A percentile compares a stretch with the other conserved stretches of the same genome.
Evolutionary conservation across 192 early-diverging fungal genomes (phyloP).

Genomic region (Backusella luteola): DNA sequence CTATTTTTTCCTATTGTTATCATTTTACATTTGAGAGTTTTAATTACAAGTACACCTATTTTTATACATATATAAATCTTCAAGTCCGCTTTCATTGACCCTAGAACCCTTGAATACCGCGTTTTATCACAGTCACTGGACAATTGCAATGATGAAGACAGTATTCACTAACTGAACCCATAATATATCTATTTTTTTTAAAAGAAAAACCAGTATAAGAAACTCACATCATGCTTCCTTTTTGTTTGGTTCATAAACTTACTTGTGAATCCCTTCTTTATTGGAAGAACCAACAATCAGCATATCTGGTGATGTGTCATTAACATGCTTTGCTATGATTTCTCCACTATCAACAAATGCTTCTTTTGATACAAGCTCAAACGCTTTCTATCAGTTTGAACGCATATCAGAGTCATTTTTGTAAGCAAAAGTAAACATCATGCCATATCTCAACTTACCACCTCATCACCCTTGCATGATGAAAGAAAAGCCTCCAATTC

Average conservation of each 20-base stretch:
- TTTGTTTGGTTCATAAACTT: background rate
- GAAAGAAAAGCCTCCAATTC: background rate
- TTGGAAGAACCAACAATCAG: constrained; percentile 5
- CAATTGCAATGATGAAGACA: constrained; percentile 5
- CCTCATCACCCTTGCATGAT: background rate
- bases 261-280: constrained; percentile 7
- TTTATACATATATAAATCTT: background rate
- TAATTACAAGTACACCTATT: no score
- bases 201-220: background rate
- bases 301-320: background rate
- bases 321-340: background rate
- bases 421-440: background rate
- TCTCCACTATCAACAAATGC: background rate
- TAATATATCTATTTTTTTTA: background rate
- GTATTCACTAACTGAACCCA: constrained; percentile 8
- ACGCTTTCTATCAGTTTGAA: background rate
- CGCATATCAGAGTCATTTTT: background rate
- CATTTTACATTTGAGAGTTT: no score
- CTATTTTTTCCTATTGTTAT: no score
- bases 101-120: background rate
- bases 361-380: background rate
- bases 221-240: background rate
- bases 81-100: background rate
- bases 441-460: background rate
- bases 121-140: constrained; percentile 1